Evolutionary conservation across 2,329 filamentous ascomycete genomes (phyloP), one percentile per base, ranked within the genome.

Genomic region (Pestalotiopsis sp.): DNA sequence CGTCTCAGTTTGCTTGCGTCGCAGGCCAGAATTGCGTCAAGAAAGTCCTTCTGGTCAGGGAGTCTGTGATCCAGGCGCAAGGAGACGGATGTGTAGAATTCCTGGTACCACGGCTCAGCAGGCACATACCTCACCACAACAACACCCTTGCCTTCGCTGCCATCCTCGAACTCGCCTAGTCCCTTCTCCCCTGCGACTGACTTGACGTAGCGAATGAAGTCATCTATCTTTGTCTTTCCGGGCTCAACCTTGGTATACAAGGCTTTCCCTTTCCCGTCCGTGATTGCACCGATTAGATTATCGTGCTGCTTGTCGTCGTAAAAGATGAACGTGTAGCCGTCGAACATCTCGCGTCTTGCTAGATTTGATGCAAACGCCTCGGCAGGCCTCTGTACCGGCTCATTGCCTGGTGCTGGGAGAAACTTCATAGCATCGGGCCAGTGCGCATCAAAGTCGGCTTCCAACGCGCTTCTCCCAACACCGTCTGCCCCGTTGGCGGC

Each of bases 281-380:
- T 91, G 70, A 99, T 91, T 0, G 92, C 90, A 0, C 90, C 89
- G 58, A 93, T 82, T 4, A 99, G 83, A 71, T 88, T 93, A 7
- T 93, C 89, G 77, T 91, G 94, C 78, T 98, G 95, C 2, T 83
- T 83, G 66, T 87, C 80, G 66, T 95, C 91, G 72, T 95, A 91
- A 75, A 98, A 97, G 3, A 99, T 85, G 76, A 98, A 98, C 0
- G 91, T 95, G 75, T 95, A 96, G 2, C 93, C 93, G 12, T 93
- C 89, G 73, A 99, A 98, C 0, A 99, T 85, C 36, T 91, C 89
- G 7, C 83, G 82, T 23, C 96, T 88, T 17, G 81, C 80, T 0
- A 84, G 72, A 70, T 95, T 88, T 0, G 96, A 95, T 7, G 86
- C 84, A 76, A 97, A 95, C 13, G 90, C 87, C n/a, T 88, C 86